Conservation (phyloP, 208 protist species). For the Balamuthia mandrillaris region DNA sequence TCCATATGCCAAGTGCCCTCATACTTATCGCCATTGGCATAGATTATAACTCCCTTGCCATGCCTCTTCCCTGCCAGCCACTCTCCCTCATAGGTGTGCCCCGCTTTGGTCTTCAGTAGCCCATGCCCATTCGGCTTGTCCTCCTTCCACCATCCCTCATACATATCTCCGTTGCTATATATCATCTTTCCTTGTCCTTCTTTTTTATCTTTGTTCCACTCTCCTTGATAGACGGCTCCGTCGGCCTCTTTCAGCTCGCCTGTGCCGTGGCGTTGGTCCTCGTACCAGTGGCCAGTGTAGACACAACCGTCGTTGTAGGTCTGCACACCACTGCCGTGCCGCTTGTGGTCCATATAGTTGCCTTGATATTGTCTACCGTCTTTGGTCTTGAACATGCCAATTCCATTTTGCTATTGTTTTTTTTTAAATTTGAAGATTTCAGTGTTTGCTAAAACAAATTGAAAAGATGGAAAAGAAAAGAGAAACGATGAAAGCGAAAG, state of each 20-base stretch:
- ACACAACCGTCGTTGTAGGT: not conserved
- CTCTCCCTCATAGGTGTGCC: conserved; percentile 5
- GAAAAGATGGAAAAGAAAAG: too few species aligned
- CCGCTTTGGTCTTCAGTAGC: not conserved
- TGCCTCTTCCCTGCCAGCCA: not conserved
- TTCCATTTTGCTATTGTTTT: not conserved
- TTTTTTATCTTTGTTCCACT: not conserved
- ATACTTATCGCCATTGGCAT: not conserved
- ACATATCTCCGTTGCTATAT: not conserved
- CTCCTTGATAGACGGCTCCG: not conserved
- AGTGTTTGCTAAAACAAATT: too few species aligned
- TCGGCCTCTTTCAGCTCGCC: not conserved
- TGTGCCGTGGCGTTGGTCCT: not conserved
- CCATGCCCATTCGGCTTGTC: conserved; percentile 18
- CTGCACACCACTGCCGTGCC: not conserved
- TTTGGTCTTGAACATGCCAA: not conserved
- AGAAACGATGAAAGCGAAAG: too few species aligned
- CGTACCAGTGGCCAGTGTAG: not conserved
- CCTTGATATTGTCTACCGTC: conserved; percentile 4
- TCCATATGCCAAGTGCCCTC: not conserved
- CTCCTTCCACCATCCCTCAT: not conserved
- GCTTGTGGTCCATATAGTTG: not conserved
- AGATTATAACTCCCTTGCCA: not conserved
- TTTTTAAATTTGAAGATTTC: not conserved
- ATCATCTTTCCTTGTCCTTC: not conserved